Evolutionary conservation across 2,329 filamentous ascomycete genomes (phyloP), one percentile per base, ranked within the genome.

Genomic region (Hymenoscyphus linearis): DNA sequence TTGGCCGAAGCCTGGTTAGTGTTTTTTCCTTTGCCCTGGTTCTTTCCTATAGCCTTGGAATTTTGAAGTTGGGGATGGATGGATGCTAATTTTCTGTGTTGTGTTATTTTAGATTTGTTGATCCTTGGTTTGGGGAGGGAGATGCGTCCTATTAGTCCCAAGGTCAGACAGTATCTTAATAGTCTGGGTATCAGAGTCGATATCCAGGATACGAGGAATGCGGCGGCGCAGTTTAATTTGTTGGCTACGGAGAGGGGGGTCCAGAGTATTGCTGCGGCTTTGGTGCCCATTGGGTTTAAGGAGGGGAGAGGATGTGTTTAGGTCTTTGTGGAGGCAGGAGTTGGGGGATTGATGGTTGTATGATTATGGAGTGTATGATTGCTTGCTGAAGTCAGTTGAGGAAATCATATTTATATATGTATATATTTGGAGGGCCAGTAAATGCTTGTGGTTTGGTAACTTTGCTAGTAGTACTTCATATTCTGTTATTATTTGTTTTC

Each of bases 221-320:
- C 95, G 9, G 91, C 93, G 1, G 89, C 93, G 36, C 92, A 97
- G 74, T 99, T 95, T 75, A 99, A 99, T 73, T 74, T 99, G 70
- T 78, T 99, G 59, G 93, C 92, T n/a, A 98, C 92, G 18, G 95
- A 99, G 78, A 81, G 95, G 57, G 93, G 95, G 1, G 86, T 95
- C 5, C 82, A 85, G 22, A 88, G 93, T 70, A 86, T 98, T 64
- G 93, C 92, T 31, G 93, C 91, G 2, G 93, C 92, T 10, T 74
- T 99, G 75, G 84, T 98, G 74, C 93, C 93, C 0, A 82, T 95
- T 58, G 92, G 91, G 2, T 96, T 91, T 90, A 84, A 80, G 69
- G 88, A 90, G 31, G 31, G 31, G 31, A 31, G 31, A 9, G 31
- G 31, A 9, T 31, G 31, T 31, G 31, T 31, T 31, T 31, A 31